Percentiles rank a stretch among this genome's conserved stretches.
These are phyloP conservation scores for Harrya chromipes DNA, from an alignment of 768 basidiomycete species.

Conservation along the genomic window DNA sequence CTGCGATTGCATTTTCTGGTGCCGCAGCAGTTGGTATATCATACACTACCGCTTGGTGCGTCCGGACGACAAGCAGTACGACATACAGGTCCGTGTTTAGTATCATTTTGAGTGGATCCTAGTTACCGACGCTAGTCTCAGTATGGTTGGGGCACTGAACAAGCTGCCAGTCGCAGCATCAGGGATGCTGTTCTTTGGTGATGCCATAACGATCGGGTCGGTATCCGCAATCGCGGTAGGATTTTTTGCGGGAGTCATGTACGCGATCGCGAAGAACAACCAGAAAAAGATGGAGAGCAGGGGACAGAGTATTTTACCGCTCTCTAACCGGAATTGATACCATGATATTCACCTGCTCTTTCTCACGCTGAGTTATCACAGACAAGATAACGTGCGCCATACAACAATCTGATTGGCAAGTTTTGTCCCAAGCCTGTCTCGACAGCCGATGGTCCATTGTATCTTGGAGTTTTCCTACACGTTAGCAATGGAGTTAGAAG, in stretches of 20 bases:
- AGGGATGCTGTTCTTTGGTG: slow-evolving; percentile 97
- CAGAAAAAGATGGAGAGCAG: slow-evolving; percentile 76
- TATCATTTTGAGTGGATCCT: not conserved
- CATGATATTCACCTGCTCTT: not conserved
- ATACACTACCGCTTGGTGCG: slow-evolving; percentile 98
- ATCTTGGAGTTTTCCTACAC: not conserved
- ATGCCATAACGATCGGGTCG: slow-evolving; percentile 82
- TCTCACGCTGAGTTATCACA: slow-evolving; percentile 3
- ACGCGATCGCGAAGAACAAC: slow-evolving; percentile 92
- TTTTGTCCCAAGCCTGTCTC: too few species aligned
- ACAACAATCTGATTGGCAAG: not conserved
- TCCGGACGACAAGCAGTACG: slow-evolving; percentile 92
- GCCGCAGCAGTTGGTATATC: slow-evolving; percentile 97
- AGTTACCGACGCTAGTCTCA: slow-evolving; percentile 29
- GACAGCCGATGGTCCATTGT: too few species aligned
- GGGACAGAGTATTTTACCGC: slow-evolving; percentile 59
- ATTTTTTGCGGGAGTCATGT: slow-evolving; percentile 88
- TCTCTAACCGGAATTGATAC: slow-evolving; percentile 50
- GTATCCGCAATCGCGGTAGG: slow-evolving; percentile 85
- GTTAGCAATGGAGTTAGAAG: not conserved
- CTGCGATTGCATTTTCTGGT: slow-evolving; percentile 94
- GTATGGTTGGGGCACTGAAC: slow-evolving; percentile 97
- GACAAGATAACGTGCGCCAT: not conserved
- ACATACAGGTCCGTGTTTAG: slow-evolving; percentile 77
- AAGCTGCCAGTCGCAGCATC: slow-evolving; percentile 98